Evolutionary conservation across 108 stramenopile species (phyloP), one percentile per base, ranked within the genome.

Genomic region (Fragilaria crotonensis): DNA sequence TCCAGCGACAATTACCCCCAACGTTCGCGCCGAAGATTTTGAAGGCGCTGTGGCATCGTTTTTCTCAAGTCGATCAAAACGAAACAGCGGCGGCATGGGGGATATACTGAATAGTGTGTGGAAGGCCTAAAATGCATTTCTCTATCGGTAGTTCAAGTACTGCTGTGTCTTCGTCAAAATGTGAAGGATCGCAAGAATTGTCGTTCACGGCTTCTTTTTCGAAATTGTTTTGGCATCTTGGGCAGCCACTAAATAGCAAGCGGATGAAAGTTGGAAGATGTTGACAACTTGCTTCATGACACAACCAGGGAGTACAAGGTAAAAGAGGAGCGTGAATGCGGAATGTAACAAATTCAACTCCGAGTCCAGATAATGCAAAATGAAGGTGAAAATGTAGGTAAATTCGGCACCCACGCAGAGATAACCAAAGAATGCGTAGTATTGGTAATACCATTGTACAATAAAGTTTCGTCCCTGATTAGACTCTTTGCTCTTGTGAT

Each of bases 401-500:
- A 90, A 85, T 75, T 98, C 97, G 4, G 94, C 86, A 5, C 94
- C 93, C 3, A 95, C 92, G 70, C 97, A 98, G 54, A 89, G 88
- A 65, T 94, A 96, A 11, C 93, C 96, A 72, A 98, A 98, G 67
- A 98, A 94, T 26, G 71, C 77, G 61, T 96, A 96, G 47, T 82
- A 86, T 26, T 74, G 76, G 71, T 98, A 98, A 58, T 93, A 98
- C 84, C 83, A 89, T 52, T 85, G 76, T 17, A 96, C 90, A 31
- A 98, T 58, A 50, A 91, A 70, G 62, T 95, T 89, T 50, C 94
- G 64, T 33, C 76, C 86, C 22, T 67, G 76, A 49, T 95, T 90
- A 17, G 89, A 89, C 29, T 87, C 94, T n/a, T 75, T 78, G 3
- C 85, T 81, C 78, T 98, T 98, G 75, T 98, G 97, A 72, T 96